Base-by-base conservation (phyloP, 2,329 filamentous ascomycete genomes). In the Talaromyces islandicus region DNA sequence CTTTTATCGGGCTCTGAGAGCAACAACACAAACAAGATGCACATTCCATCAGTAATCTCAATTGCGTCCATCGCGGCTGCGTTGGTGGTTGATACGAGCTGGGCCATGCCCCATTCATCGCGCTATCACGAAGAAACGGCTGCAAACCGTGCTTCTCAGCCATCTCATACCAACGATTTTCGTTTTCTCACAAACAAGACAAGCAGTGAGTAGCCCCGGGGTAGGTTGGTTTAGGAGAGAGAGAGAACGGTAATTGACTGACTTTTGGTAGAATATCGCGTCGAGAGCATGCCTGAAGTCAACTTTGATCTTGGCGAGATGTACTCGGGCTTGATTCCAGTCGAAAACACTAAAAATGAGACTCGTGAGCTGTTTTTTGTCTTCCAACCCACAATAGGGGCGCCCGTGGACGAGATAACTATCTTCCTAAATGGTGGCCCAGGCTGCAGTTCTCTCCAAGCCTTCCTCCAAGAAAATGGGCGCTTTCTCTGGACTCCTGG, bases 381-480 rank as follows among this genome's bases (percentile, higher is more conserved):
- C 64, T 80, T 80, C 58, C 79, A 80, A 30, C 77, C 78, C 1
- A 72, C 70, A 5, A 75, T 79, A 43, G 73, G 75, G 2, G 70
- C 71, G 10, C 75, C 76, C 7, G 72, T 72, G 3, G 77, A 81
- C 38, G 76, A 78, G 56, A 66, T 76, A 27, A 75, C 73, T 2
- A 73, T 76, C 62, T 75, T 70, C 70, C 64, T 76, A 24, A 86
- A 85, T 60, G 84, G 84, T 35, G 81, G 81, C 4, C 81, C 80
- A 21, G 79, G 80, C 11, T 82, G 79, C 64, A 79, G 73, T 27
- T 88, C 86, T 1, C 79, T 90, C 4, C 81, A 86, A 64, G 89
- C 88, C 5, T 77, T 92, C 1, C 71, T 92, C 10, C 88, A 90
- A 54, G 89, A 92, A 66, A 92, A 91, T 66, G 89, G 90, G 0